Base-by-base conservation (phyloP, 1,139 yeast genomes). In the Kurtzmaniella quercitrusa region DNA sequence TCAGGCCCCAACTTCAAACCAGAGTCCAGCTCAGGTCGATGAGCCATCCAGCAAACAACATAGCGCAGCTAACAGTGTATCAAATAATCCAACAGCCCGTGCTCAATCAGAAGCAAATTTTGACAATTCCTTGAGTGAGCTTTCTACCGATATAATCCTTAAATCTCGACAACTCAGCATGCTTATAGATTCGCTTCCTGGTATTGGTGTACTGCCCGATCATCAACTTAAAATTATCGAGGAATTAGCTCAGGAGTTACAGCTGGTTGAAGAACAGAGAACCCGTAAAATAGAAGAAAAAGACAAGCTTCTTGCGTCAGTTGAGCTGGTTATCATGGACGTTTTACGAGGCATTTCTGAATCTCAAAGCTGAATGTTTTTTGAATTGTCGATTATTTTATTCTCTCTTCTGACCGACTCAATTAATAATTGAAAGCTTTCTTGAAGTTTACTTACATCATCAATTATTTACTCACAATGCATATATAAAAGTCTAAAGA, bases 111-210 rank as follows among this genome's bases (percentile, higher is more conserved):
- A 60, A 21, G 52, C 54, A 4, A 55, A 57, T 33, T 83, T 82
- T 54, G 70, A 71, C 15, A 76, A 74, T 38, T 81, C 86, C 9
- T 67, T 84, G 36, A 82, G 81, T 52, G 94, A 85, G 54, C 71
- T 93, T 16, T 80, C 96, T 2, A 80, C 86, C 0, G 98, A 93
- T 57, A 77, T 93, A 16, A 87, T 91, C 20, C 66, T 88, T 46
- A 89, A 91, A 56, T 80, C 95, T 3, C 76, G 95, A 51, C 98
- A 93, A 59, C 87, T 91, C 15, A 79, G 88, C 40, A 81, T 86
- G 61, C 76, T 93, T 34, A 89, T 93, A 26, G 95, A 88, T 57
- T 81, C 95, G 2, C 67, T 93, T 39, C 98, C 99, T 0, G 98
- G 98, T 3, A 87, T 89, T 2, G 96, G 95, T 12, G 89, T 86